Base-by-base conservation (phyloP, 2,329 filamentous ascomycete genomes). In the Diaporthe sp. region DNA sequence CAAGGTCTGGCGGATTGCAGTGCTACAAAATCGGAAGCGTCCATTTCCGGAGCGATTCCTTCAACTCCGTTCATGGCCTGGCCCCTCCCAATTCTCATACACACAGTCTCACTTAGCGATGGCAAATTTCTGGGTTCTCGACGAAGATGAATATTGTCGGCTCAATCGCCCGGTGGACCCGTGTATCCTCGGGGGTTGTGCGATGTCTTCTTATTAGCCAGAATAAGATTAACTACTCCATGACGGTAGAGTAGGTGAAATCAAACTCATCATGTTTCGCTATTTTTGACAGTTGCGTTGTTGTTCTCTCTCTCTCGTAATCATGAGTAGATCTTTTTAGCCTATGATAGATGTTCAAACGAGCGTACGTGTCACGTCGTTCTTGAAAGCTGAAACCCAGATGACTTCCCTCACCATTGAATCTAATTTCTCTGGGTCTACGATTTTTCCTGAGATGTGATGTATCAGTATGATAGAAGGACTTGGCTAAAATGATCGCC, bases 11-110 rank as follows among this genome's bases (percentile, higher is more conserved):
- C 3, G 13, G 13, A 35, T 3, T n/a, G 12, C 30, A 38, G 22
- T 28, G 40, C 19, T 45, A 22, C 17, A 8, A 45, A 22, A 47
- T 30, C 40, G 60, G 60, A 30, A 10, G 4, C 28, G 28, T 2
- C 6, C 2, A 33, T 22, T 28, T 33, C 28, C 28, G 28, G 28
- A 33, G 25, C 25, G 17, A 47, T n/a, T 9, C 4, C 19, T 12
- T 12, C 60, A 47, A 22, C 40, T 22, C 19, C 22, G 15, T 64
- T 1, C 3, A 6, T 1, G 13, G 25, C 10, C 2, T 7, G 17
- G 2, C 0, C 12, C 3, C 3, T 8, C 30, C 12, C 25, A 30
- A 25, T 4, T 0, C 12, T n/a, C n/a, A n/a, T n/a, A n/a, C n/a
- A n/a, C 9, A 30, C 10, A 7, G 6, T 33, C 13, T 3, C 52